phyloP scores from a whole-genome alignment of 352 stramenopile species.

The Phytophthora pisi region DNA sequence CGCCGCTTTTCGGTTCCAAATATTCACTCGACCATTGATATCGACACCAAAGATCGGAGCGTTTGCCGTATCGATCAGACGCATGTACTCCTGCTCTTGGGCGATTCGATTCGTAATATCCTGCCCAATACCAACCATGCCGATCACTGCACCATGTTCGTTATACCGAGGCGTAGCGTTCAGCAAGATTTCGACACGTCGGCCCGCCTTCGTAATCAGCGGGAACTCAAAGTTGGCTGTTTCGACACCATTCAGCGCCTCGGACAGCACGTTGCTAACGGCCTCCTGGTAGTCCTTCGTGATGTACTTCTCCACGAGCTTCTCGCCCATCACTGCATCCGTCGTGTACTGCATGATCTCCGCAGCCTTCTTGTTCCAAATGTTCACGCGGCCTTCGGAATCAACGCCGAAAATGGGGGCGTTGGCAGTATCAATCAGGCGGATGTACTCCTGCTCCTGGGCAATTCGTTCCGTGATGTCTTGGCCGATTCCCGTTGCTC shows the following conservation, averaged over 20 bases:
- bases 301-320: constrained; percentile 53
- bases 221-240: constrained; percentile 69
- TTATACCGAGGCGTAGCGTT: constrained; percentile 71
- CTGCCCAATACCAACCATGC: constrained; percentile 87
- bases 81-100: constrained; percentile 74
- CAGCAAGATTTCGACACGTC: constrained; percentile 41
- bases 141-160: constrained; percentile 78
- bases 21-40: constrained; percentile 39
- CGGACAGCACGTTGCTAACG: constrained; percentile 49
- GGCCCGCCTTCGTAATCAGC: constrained; percentile 50
- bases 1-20: constrained; percentile 64
- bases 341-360: constrained; percentile 73
- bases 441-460: constrained; percentile 61
- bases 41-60: constrained; percentile 79
- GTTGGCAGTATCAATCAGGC: constrained; percentile 66
- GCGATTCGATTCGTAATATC: constrained; percentile 81
- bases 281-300: constrained; percentile 48
- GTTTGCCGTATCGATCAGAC: constrained; percentile 78
- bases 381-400: constrained; percentile 50
- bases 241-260: constrained; percentile 46
- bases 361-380: constrained; percentile 86
- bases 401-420: constrained; percentile 67
- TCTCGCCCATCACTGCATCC: constrained; percentile 70
- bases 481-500: constrained; percentile 53
- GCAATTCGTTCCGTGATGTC: constrained; percentile 56